phyloP scores from a whole-genome alignment of 2,329 filamentous ascomycete genomes.

The Colletotrichum sp. region DNA sequence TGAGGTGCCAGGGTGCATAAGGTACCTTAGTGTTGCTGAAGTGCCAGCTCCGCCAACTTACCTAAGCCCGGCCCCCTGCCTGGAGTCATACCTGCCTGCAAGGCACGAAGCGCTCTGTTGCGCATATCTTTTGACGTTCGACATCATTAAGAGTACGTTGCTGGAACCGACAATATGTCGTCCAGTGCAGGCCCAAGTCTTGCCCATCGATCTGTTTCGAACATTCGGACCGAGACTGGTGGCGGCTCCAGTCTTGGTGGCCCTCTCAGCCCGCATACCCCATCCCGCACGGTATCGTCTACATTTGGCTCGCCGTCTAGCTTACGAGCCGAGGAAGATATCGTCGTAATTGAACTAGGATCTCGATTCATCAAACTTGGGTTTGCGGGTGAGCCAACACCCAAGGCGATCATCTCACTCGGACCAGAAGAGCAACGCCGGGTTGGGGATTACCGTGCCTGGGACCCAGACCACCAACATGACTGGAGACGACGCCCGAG shows the following conservation, averaged over 20 bases:
- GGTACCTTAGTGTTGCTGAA: neutral
- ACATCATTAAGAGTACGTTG: neutral
- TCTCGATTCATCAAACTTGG: constrained; percentile 80
- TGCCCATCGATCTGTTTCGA: constrained; percentile 64
- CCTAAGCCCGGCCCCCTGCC: neutral
- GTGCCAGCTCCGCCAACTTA: neutral
- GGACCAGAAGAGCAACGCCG: constrained; percentile 78
- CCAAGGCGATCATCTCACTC: constrained; percentile 75
- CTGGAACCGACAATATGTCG: constrained; percentile 23
- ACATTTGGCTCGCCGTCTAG: constrained; percentile 65
- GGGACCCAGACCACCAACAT: constrained; percentile 59
- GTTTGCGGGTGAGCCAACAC: constrained; percentile 82
- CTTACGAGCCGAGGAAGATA: constrained; percentile 80
- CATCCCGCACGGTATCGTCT: constrained; percentile 57
- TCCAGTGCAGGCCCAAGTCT: constrained; percentile 48
- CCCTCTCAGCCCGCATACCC: constrained; percentile 65
- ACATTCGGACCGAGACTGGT: constrained; percentile 53
- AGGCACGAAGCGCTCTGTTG: neutral
- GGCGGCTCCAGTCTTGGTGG: constrained; percentile 32
- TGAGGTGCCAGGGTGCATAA: neutral
- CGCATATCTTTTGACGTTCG: neutral
- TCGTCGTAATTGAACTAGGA: constrained; percentile 83
- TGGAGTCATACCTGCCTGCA: neutral
- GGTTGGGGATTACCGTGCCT: constrained; percentile 81
- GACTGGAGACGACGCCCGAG: constrained; percentile 52